Evolutionary conservation across 2,329 filamentous ascomycete species (phyloP).

Genomic region (Diplodia seriata): DNA sequence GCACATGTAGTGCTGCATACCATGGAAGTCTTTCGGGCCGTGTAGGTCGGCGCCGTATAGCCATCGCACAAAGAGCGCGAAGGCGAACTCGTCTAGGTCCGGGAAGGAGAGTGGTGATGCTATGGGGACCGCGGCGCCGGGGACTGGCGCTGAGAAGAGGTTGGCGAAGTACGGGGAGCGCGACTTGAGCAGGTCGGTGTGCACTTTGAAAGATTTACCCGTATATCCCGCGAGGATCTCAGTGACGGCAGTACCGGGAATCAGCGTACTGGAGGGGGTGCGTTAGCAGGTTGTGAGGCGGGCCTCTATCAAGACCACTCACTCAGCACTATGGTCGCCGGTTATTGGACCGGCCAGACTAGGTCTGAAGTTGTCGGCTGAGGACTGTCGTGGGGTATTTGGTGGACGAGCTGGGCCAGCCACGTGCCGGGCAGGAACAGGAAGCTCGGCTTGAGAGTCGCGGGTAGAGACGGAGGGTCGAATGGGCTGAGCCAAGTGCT

Average conservation of each 20-base stretch:
- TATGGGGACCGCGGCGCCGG: constrained; percentile 26
- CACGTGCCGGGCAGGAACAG: neutral
- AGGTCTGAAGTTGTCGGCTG: constrained; percentile 23
- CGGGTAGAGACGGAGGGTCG: constrained; percentile 27
- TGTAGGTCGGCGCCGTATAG: constrained; percentile 40
- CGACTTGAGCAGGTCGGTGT: constrained; percentile 38
- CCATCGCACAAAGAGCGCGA: constrained; percentile 44
- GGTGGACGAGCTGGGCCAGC: constrained; percentile 18
- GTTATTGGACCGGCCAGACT: constrained; percentile 24
- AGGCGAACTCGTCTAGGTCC: constrained; percentile 41
- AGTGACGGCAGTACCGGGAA: constrained; percentile 26
- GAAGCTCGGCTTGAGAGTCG: constrained; percentile 30
- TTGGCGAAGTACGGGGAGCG: constrained; percentile 41
- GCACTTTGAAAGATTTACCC: constrained; percentile 39
- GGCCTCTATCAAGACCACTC: neutral
- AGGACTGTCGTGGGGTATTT: constrained; percentile 24
- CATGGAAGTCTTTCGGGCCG: constrained; percentile 46
- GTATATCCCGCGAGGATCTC: constrained; percentile 39
- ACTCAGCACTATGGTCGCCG: constrained; percentile 6
- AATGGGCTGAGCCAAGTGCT: constrained; percentile 5
- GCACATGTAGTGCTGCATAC: constrained; percentile 44
- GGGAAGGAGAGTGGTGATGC: constrained; percentile 36
- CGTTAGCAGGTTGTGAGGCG: neutral
- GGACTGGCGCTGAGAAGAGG: constrained; percentile 29
- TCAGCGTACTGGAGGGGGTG: constrained; percentile 6